These are phyloP conservation scores for Dacryopinax primogenitus DNA, from an alignment of 768 basidiomycete species.

Conservation along the genomic window DNA sequence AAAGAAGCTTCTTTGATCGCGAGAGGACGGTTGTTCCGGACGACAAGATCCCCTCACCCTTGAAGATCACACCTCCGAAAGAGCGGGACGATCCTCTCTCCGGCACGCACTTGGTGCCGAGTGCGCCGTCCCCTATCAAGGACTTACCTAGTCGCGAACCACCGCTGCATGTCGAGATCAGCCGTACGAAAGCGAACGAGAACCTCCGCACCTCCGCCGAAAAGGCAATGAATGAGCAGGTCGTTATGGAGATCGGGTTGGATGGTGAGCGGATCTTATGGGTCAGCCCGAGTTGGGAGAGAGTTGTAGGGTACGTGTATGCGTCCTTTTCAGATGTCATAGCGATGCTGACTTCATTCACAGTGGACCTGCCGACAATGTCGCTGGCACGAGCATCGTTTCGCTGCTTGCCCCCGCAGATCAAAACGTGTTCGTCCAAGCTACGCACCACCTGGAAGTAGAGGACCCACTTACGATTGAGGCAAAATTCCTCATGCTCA, in stretches of 20 bases:
- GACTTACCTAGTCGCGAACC: not conserved
- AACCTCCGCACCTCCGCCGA: conserved; percentile 82
- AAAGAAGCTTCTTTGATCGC: not conserved
- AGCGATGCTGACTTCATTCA: conserved; percentile 14
- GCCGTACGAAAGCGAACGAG: conserved; percentile 71
- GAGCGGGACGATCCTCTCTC: not conserved
- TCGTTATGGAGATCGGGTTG: conserved; percentile 85
- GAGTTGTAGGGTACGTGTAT: conserved; percentile 67
- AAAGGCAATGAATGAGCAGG: conserved; percentile 88
- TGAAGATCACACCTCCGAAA: not conserved
- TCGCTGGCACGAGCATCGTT: conserved; percentile 70
- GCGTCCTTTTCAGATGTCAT: conserved; percentile 2
- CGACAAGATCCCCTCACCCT: not conserved
- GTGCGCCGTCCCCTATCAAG: conserved; percentile 4
- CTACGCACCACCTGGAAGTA: conserved; percentile 68
- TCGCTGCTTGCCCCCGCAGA: conserved; percentile 66
- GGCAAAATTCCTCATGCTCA: conserved; percentile 73
- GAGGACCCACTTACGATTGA: conserved; percentile 93
- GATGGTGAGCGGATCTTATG: conserved; percentile 92
- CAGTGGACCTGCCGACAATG: conserved; percentile 53
- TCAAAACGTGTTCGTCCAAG: conserved; percentile 71
- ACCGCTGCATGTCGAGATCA: conserved; percentile 12
- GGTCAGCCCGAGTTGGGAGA: conserved; percentile 91
- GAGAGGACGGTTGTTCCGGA: conserved; percentile 1
- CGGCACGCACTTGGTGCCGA: not conserved